Conservation (phyloP, 352 stramenopile genomes). For the Pythium dissotocum region DNA sequence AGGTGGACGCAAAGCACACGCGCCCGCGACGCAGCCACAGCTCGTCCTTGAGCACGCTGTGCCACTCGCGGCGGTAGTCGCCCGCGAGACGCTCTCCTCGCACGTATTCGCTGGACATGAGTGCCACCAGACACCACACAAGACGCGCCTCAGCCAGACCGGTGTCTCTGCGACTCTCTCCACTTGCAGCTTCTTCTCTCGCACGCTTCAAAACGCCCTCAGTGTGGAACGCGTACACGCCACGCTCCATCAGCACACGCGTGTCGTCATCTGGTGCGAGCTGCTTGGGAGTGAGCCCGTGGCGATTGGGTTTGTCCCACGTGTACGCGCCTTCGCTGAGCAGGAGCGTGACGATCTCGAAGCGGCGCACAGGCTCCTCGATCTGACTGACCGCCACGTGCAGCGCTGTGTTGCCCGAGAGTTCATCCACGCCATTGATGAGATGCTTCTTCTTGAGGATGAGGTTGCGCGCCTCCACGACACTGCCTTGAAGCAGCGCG, state of each 20-base stretch:
- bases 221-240: conserved; percentile 55
- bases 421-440: conserved; percentile 51
- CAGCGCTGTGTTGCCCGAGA: conserved; percentile 57
- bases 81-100: conserved; percentile 33
- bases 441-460: conserved; percentile 52
- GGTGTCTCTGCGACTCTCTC: not conserved
- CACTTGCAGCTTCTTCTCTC: not conserved
- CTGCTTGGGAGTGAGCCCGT: conserved; percentile 53
- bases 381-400: conserved; percentile 50
- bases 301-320: conserved; percentile 44
- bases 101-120: conserved; percentile 58
- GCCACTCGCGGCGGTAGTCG: conserved; percentile 49
- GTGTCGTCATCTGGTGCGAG: conserved; percentile 39
- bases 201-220: conserved; percentile 17
- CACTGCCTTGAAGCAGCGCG: conserved; percentile 44
- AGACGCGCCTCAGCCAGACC: conserved; percentile 30
- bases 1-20: conserved; percentile 52
- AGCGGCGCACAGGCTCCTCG: conserved; percentile 45
- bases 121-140: conserved; percentile 53
- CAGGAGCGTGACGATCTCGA: conserved; percentile 49
- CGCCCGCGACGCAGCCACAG: conserved; percentile 55
- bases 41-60: conserved; percentile 59
- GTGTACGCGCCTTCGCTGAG: conserved; percentile 58
- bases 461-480: conserved; percentile 52
- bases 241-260: conserved; percentile 35